Conservation (phyloP, 345 rosid species). For the Populus ilicifolia region DNA sequence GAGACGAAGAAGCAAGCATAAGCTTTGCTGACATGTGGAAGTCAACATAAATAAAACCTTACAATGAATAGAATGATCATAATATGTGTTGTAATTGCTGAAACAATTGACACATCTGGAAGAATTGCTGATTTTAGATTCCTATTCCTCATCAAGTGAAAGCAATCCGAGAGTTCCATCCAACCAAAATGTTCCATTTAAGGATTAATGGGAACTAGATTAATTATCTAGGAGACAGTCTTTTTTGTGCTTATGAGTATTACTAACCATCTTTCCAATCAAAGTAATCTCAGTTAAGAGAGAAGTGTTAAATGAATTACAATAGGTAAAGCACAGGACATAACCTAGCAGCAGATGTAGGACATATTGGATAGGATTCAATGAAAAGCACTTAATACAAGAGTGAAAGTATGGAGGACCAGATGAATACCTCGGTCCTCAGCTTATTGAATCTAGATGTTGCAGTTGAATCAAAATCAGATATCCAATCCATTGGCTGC, state of each 20-base stretch:
- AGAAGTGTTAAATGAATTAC: not conserved
- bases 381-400: not conserved
- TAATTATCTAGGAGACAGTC: not conserved
- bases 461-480: not conserved
- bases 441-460: not conserved
- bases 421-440: not conserved
- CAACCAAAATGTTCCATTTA: not conserved
- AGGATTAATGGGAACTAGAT: not conserved
- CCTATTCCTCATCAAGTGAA: not conserved
- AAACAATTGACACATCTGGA: too few relatives aligned
- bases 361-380: not conserved
- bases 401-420: not conserved
- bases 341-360: not conserved
- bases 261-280: too few relatives aligned
- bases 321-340: not conserved
- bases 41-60: too few relatives aligned
- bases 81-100: too few relatives aligned
- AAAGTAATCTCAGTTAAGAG: not conserved
- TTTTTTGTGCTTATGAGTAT: not conserved
- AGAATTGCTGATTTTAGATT: not conserved
- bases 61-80: too few relatives aligned
- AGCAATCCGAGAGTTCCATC: not conserved
- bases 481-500: not conserved
- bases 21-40: too few relatives aligned
- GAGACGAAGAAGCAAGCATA: not conserved